Conservation (phyloP, 1,284 basidiomycete species). For the Cutaneotrichosporon sp. region DNA sequence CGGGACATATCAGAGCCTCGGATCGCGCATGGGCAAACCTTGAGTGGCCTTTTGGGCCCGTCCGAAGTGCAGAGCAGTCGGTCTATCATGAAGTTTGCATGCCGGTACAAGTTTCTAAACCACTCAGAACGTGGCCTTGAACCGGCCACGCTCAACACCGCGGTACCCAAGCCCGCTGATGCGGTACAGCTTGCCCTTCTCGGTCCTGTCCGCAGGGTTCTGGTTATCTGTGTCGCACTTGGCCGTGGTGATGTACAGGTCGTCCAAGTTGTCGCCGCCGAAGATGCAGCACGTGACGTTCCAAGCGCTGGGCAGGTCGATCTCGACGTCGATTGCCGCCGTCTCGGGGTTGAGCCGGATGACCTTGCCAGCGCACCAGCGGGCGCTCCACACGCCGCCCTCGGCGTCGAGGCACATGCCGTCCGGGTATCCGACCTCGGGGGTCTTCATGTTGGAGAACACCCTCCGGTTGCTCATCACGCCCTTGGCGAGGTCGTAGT, state of each 20-base stretch:
- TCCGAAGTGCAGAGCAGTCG: no score
- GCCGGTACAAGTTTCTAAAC: neutral
- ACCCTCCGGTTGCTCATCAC: slow-evolving; percentile 17
- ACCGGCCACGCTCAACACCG: slow-evolving; percentile 33
- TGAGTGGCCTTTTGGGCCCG: no score
- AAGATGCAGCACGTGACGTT: slow-evolving; percentile 34
- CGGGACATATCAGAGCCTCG: no score
- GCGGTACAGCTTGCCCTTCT: slow-evolving; percentile 31
- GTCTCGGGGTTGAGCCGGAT: slow-evolving; percentile 20
- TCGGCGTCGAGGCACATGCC: slow-evolving; percentile 29
- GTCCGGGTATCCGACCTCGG: slow-evolving; percentile 21
- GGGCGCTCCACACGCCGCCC: slow-evolving; percentile 29
- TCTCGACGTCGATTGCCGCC: slow-evolving; percentile 22
- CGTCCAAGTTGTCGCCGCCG: slow-evolving; percentile 34
- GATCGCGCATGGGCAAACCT: no score
- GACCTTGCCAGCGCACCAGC: slow-evolving; percentile 29
- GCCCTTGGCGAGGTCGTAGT: slow-evolving; percentile 28
- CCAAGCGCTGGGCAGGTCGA: slow-evolving; percentile 28
- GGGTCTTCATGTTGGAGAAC: slow-evolving; percentile 17
- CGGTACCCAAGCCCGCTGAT: slow-evolving; percentile 30
- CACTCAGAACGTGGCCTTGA: slow-evolving; percentile 13
- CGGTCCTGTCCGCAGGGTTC: slow-evolving; percentile 18
- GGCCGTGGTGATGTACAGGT: slow-evolving; percentile 36
- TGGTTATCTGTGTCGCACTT: slow-evolving; percentile 20
- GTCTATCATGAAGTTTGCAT: no score